Evolutionary conservation across 1,139 yeast genomes (phyloP).

Genomic region (Nakaseomyces nivariensis): DNA sequence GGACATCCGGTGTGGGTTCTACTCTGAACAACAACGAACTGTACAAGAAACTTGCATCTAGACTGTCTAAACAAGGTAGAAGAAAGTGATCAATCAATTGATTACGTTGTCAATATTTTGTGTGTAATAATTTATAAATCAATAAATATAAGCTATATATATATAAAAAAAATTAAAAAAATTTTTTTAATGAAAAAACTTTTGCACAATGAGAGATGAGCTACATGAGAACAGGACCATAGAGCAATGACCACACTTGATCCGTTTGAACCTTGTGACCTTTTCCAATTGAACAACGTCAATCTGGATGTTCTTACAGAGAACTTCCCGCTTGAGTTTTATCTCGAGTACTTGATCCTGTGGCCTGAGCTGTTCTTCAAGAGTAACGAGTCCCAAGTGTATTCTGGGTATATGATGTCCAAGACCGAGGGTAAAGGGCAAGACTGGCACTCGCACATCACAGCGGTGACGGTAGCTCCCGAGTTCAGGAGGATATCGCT

Average conservation of each 20-base stretch:
- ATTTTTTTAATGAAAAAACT: not conserved
- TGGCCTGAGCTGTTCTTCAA: slow-evolving; percentile 92
- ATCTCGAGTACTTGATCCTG: slow-evolving; percentile 65
- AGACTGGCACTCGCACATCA: slow-evolving; percentile 95
- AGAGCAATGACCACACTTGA: slow-evolving; percentile 25
- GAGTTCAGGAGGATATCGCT: slow-evolving; percentile 76
- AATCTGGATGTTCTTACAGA: slow-evolving; percentile 86
- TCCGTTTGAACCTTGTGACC: slow-evolving; percentile 81
- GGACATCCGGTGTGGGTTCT: slow-evolving; percentile 42
- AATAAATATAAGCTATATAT: no score
- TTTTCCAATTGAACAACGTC: slow-evolving; percentile 60
- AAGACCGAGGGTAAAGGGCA: slow-evolving; percentile 78
- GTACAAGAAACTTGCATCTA: slow-evolving; percentile 50
- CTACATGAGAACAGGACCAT: no score
- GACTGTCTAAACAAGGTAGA: slow-evolving; percentile 26
- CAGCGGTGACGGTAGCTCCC: slow-evolving; percentile 87
- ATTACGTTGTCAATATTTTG: not conserved
- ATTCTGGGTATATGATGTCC: slow-evolving; percentile 85
- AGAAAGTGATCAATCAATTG: slow-evolving; percentile 4
- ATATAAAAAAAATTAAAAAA: no score
- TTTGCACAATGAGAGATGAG: no score
- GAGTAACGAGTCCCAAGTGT: slow-evolving; percentile 36
- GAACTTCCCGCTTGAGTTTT: slow-evolving; percentile 76
- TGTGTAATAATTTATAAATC: not conserved
- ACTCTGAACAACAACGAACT: slow-evolving; percentile 57